Base-by-base conservation (phyloP, 305 asterid species). In the Stenogyne calaminthoides region DNA sequence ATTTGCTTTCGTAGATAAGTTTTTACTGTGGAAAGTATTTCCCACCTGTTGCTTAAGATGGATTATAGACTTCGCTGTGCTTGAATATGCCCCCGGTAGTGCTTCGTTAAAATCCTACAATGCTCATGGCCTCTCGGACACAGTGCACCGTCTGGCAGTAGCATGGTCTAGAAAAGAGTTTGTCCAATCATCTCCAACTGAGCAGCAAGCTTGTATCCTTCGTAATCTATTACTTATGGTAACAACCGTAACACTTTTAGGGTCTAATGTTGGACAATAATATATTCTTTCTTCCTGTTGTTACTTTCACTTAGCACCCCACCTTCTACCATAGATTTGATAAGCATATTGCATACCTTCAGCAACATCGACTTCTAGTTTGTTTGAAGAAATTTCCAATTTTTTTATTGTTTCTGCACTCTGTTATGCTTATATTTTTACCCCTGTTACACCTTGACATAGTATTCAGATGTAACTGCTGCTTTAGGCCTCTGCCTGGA, bases 141-240 rank as follows among this genome's bases (percentile, higher is more conserved):
- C 92, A 9, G 88, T 92, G 76, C 95, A 88, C 74, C 88, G 84
- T 49, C 96, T 95, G 77, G 88, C 82, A 67, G 77, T 73, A 39
- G 89, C 86, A 69, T 95, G 99, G 99, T 90, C 97, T 54, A 88
- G 84, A 78, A 86, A 81, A 71, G 96, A 90, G 77, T 95, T 92
- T 84, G 88, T 95, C 74, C 99, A 92, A 78, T 89, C 98, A 69
- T 81, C 91, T 68, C 67, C 93, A 78, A 85, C 88, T 57, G 99
- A 92, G 91, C 94, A 88, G 81, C 99, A 95, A 88, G 88, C 87
- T 63, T 92, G 99, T 95, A 95, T 92, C 97, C 96, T 86, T 80
- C 73, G n/a, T 60, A 54, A 49, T 76, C 25, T 27, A 56, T 78
- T 72, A 32, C 63, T 67, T 14, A 47, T 44, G 32, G 22, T 72